Percentiles rank a stretch among this genome's conserved stretches.
These are phyloP conservation scores for Globisporangium nagaii DNA, from an alignment of 352 stramenopile genomes.

Conservation along the genomic window DNA sequence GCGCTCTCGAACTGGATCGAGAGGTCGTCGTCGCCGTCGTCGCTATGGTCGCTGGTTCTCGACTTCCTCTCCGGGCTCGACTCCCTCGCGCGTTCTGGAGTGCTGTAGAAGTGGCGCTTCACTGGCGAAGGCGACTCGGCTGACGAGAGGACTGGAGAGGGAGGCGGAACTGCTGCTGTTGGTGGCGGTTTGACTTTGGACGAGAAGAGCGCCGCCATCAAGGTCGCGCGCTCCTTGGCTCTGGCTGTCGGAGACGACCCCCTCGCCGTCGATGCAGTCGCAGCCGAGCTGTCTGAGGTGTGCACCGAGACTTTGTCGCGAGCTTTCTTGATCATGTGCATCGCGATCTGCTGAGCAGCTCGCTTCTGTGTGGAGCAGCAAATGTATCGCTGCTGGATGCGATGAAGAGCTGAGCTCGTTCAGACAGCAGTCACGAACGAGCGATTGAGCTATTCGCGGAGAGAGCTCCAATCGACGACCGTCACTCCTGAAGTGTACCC, in stretches of 20 bases:
- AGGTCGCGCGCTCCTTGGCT: neutral
- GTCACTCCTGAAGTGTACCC: neutral
- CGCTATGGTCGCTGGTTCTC: neutral
- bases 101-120: no score
- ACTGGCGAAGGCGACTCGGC: neutral
- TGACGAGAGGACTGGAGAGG: neutral
- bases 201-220: neutral
- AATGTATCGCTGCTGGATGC: no score
- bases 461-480: neutral
- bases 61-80: neutral
- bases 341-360: neutral
- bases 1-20: neutral
- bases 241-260: neutral
- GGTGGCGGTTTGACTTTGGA: neutral
- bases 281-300: neutral
- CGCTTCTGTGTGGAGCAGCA: no score
- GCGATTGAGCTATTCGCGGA: neutral
- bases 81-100: no score
- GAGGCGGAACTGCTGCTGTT: neutral
- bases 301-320: slow-evolving; percentile 6
- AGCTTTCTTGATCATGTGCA: slow-evolving; percentile 2
- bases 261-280: neutral
- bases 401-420: no score
- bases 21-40: no score
- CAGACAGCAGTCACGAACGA: slow-evolving; percentile 9